Evolutionary conservation across 176 grass and related monocot species (phyloP), one percentile per base, ranked within the genome.

Genomic region (Phoenix dactylifera): DNA sequence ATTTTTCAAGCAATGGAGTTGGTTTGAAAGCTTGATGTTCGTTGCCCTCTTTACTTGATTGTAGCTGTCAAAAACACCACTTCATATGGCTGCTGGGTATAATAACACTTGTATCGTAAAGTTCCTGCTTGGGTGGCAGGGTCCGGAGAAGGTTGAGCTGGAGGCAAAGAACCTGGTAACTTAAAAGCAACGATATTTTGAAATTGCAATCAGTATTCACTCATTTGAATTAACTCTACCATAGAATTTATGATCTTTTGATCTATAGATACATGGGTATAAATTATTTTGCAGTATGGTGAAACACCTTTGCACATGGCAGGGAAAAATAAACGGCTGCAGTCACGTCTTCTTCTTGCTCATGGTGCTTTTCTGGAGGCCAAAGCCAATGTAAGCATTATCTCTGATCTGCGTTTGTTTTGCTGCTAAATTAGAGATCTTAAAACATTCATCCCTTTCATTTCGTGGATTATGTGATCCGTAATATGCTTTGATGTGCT

Each of bases 271-370:
- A 28, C 28, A 52, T 12, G 30, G 6, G 58, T 54, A 65, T 14
- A 0, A 44, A 57, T 72, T 58, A 30, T 63, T 85, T 71, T 69
- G 53, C 59, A 97, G 92, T 97, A 91, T 76, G 92, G 92, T 65
- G 92, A 97, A 78, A 97, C 92, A 67, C 92, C 92, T 30, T 62
- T 97, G 64, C 92, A 91, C 55, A 82, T 97, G 83, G 92, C 92
- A 63, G 85, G 80, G 52, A 97, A 97, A 79, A 88, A 85, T 71
- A 20, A 20, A 20, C 20, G 87, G 87, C 62, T 82, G 72, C 54
- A 88, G 72, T 18, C 84, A 71, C 77, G 77, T 57, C 81, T 97
- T 55, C 81, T 97, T 55, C 86, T 97, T 72, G 74, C 82, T 64
- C 78, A 25, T 53, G 92, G 84, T 85, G 80, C 88, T 23, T 26